Evolutionary conservation across 345 rosid genomes (phyloP).

Genomic region (Brassica incana): DNA sequence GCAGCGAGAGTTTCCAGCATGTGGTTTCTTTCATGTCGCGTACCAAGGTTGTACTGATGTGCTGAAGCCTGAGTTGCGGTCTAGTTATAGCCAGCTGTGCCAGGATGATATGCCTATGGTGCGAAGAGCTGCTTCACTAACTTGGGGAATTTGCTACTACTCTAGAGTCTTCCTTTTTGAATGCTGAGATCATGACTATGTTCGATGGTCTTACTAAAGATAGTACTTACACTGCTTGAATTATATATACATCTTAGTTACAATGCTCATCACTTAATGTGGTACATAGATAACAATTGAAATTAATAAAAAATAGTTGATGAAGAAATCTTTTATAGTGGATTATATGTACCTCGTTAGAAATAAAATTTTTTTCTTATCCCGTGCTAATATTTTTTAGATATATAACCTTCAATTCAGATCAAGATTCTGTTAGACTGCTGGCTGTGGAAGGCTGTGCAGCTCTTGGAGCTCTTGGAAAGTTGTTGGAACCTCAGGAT

Average conservation of each 20-base stretch:
- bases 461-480: constrained; percentile 73
- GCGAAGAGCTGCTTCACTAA: constrained; percentile 96
- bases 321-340: background rate
- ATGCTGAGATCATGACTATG: constrained; percentile 81
- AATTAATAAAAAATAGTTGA: background rate
- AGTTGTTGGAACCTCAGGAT: constrained; percentile 72
- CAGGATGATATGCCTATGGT: constrained; percentile 99
- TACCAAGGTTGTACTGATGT: constrained; percentile 79
- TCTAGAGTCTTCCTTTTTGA: constrained; percentile 73
- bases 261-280: constrained; percentile 2
- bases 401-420: constrained; percentile 43
- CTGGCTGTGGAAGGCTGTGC: constrained; percentile 85
- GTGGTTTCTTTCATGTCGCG: constrained; percentile 87
- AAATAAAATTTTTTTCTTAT: background rate
- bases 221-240: constrained; percentile 45
- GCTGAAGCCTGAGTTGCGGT: constrained; percentile 73
- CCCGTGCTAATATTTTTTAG: background rate
- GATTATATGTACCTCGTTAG: background rate
- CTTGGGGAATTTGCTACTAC: constrained; percentile 94
- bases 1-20: constrained; percentile 92
- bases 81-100: constrained; percentile 73
- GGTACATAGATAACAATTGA: constrained; percentile 8
- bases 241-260: background rate
- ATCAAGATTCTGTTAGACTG: constrained; percentile 75
- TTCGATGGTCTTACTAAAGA: constrained; percentile 95